phyloP scores from a whole-genome alignment of 2,329 filamentous ascomycete genomes.

The Penicillium glabrum region DNA sequence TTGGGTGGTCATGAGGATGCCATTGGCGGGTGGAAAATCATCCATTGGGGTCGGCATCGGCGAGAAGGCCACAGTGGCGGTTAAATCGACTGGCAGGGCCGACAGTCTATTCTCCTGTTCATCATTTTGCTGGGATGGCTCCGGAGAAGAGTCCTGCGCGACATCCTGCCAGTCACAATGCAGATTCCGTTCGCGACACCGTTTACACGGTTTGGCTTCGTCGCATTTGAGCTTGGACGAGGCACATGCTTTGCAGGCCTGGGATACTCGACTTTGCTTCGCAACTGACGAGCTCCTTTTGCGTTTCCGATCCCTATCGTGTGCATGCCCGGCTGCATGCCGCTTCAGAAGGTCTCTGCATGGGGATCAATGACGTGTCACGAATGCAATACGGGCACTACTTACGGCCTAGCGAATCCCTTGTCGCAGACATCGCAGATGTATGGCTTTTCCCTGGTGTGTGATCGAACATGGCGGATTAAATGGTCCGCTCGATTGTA shows the following conservation, averaged over 20 bases:
- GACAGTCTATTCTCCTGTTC: background rate
- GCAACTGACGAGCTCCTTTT: slow-evolving; percentile 19
- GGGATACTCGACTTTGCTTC: slow-evolving; percentile 42
- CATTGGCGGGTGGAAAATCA: slow-evolving; percentile 1
- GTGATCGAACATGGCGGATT: slow-evolving; percentile 53
- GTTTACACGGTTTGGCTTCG: slow-evolving; percentile 54
- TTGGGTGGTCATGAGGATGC: slow-evolving; percentile 8
- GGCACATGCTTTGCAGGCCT: slow-evolving; percentile 55
- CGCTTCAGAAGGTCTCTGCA: slow-evolving; percentile 50
- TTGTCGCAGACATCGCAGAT: slow-evolving; percentile 34
- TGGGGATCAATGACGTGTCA: background rate
- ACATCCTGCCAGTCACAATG: slow-evolving; percentile 38
- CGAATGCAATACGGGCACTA: background rate
- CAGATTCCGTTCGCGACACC: slow-evolving; percentile 52
- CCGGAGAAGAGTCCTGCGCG: slow-evolving; percentile 18
- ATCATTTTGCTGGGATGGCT: slow-evolving; percentile 8
- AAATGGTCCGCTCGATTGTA: slow-evolving; percentile 56
- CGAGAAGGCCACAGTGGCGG: slow-evolving; percentile 10
- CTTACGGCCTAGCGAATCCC: slow-evolving; percentile 33
- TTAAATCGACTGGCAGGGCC: background rate
- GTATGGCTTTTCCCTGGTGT: slow-evolving; percentile 35
- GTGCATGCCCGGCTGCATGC: slow-evolving; percentile 42
- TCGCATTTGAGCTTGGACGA: slow-evolving; percentile 55
- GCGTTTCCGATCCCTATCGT: slow-evolving; percentile 38
- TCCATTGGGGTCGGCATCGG: slow-evolving; percentile 16